phyloP scores from a whole-genome alignment of 2,329 filamentous ascomycete genomes.

The Aureobasidium sp. region DNA sequence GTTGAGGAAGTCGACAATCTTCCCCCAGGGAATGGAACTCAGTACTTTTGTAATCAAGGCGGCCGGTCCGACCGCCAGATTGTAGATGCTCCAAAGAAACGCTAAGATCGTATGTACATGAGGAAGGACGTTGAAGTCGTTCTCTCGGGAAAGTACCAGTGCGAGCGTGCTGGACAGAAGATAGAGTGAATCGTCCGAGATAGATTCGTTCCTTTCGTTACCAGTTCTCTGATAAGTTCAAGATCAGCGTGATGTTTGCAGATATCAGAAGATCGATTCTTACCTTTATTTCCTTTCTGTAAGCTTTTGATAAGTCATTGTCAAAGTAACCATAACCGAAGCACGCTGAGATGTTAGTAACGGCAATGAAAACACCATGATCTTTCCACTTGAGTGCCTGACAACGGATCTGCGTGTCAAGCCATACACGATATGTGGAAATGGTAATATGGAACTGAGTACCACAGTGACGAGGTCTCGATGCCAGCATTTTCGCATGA shows the following conservation, averaged over 20 bases:
- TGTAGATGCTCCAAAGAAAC: conserved; percentile 46
- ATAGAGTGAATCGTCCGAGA: background rate
- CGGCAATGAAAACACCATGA: conserved; percentile 51
- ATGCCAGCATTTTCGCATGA: conserved; percentile 55
- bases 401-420: background rate
- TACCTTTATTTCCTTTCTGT: conserved; percentile 11
- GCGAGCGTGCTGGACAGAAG: conserved; percentile 27
- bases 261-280: background rate
- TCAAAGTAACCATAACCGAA: conserved; percentile 48
- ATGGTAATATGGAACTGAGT: background rate
- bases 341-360: conserved; percentile 49
- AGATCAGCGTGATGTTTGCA: background rate
- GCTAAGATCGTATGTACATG: conserved; percentile 57
- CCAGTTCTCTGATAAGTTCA: background rate
- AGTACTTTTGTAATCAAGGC: conserved; percentile 25
- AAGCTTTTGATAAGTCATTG: conserved; percentile 38
- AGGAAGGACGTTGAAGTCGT: conserved; percentile 44
- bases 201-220: background rate
- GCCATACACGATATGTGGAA: background rate
- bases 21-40: conserved; percentile 48
- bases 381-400: conserved; percentile 45
- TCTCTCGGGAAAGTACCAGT: conserved; percentile 29
- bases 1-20: conserved; percentile 48
- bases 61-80: conserved; percentile 1
- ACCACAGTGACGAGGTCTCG: background rate